Percentiles rank a stretch among this genome's conserved stretches.
Conservation (phyloP, 805 yeast species). For the Ogataea paradorogensis region DNA sequence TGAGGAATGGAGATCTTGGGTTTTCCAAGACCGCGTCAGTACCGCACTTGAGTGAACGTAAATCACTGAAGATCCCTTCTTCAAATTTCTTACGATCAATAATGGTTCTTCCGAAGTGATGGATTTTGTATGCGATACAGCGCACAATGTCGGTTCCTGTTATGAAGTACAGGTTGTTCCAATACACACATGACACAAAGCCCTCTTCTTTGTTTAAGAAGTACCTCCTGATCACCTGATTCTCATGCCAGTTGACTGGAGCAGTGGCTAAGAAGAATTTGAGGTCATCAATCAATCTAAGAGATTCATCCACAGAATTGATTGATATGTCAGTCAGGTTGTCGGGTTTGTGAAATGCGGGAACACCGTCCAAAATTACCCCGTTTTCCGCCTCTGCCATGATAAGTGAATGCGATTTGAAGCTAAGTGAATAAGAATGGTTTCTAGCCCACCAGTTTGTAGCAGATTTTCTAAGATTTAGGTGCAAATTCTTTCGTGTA, state of each 20-base stretch:
- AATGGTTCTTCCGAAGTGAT: constrained; percentile 83
- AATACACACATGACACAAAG: constrained; percentile 85
- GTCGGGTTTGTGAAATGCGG: constrained; percentile 3
- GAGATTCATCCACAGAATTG: constrained; percentile 43
- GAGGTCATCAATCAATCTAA: constrained; percentile 67
- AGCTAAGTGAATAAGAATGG: constrained; percentile 1
- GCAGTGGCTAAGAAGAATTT: constrained; percentile 89
- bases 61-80: constrained; percentile 91
- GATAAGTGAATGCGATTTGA: constrained; percentile 4
- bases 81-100: constrained; percentile 90
- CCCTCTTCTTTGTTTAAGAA: constrained; percentile 86
- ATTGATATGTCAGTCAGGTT: neutral
- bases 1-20: constrained; percentile 81
- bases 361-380: constrained; percentile 7
- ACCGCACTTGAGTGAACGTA: constrained; percentile 82
- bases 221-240: constrained; percentile 83
- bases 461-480: constrained; percentile 5
- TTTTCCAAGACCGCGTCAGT: constrained; percentile 83
- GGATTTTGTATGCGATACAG: constrained; percentile 82
- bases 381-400: constrained; percentile 11
- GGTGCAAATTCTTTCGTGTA: constrained; percentile 5
- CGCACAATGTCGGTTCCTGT: constrained; percentile 97
- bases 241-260: constrained; percentile 90
- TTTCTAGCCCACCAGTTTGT: constrained; percentile 5
- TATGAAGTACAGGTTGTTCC: constrained; percentile 86